phyloP scores from a whole-genome alignment of 139 green algal genomes.

The Pleodorina starrii region DNA sequence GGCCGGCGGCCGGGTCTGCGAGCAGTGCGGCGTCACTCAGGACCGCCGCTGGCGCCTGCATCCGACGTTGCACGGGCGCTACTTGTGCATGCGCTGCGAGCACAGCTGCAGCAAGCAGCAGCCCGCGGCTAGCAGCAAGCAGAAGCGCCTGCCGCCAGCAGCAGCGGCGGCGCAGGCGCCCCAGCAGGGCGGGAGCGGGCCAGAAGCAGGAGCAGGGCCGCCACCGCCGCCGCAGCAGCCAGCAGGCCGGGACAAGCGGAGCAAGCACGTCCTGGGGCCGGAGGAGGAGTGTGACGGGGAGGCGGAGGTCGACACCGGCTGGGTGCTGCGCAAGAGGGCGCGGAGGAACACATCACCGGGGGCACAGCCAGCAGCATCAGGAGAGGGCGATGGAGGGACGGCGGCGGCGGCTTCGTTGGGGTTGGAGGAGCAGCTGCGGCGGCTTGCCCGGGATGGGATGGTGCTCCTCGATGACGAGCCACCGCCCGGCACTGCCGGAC shows the following conservation, averaged over 20 bases:
- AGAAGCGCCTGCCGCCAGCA: no score
- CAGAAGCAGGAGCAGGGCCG: neutral
- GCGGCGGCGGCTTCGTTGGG: neutral
- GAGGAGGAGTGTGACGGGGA: no score
- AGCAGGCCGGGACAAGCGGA: neutral
- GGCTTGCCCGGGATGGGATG: neutral
- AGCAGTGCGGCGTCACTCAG: neutral
- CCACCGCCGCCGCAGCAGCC: neutral
- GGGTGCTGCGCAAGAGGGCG: no score
- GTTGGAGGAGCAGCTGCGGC: neutral
- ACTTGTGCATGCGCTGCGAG: neutral
- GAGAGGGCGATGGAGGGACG: no score
- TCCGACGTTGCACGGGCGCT: neutral
- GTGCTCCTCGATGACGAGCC: neutral
- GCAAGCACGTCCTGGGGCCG: neutral
- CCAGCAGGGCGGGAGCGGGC: neutral
- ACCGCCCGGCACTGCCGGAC: neutral
- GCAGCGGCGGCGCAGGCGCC: neutral
- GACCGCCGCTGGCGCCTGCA: neutral
- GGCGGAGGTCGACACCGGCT: no score
- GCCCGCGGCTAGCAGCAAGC: no score
- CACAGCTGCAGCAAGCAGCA: no score
- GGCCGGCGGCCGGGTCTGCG: constrained; percentile 10
- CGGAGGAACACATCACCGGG: no score
- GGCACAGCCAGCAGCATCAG: no score